These are phyloP conservation scores for Cytospora paraplurivora DNA, from an alignment of 2,329 filamentous ascomycete genomes.

Conservation along the genomic window DNA sequence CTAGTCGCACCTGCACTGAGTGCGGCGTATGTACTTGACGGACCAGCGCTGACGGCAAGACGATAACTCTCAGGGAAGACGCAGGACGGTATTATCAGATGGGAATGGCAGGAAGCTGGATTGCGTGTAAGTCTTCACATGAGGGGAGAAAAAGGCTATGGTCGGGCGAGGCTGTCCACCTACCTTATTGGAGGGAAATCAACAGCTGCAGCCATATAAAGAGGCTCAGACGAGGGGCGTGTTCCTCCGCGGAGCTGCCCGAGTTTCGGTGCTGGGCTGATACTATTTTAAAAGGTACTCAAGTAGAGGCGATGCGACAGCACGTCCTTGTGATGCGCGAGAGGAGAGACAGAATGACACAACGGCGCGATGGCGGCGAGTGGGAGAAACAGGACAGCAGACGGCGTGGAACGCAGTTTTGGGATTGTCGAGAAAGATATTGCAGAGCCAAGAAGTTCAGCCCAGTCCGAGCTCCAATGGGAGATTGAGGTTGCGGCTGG, in stretches of 20 bases:
- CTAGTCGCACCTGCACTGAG: constrained; percentile 22
- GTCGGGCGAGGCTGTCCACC: neutral
- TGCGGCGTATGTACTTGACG: constrained; percentile 7
- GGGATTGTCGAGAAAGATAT: neutral
- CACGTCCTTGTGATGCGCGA: constrained; percentile 22
- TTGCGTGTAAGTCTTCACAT: constrained; percentile 9
- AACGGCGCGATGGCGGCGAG: constrained; percentile 6
- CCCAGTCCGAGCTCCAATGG: neutral
- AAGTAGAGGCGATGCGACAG: constrained; percentile 18
- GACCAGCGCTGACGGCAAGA: constrained; percentile 16
- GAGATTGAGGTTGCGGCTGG: constrained; percentile 5
- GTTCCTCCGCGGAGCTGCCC: constrained; percentile 1
- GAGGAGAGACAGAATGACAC: constrained; percentile 12
- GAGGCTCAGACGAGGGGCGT: neutral
- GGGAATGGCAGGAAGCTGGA: constrained; percentile 9
- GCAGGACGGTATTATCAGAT: constrained; percentile 6
- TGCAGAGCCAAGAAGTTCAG: constrained; percentile 1
- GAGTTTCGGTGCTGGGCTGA: neutral
- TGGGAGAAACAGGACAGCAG: constrained; percentile 2
- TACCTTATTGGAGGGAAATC: constrained; percentile 5
- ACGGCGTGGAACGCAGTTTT: constrained; percentile 1
- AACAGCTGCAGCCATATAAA: neutral
- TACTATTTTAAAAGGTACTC: constrained; percentile 2
- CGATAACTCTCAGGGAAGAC: constrained; percentile 4
- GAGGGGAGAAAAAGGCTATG: neutral